phyloP scores from a whole-genome alignment of 129 eudicot genomes.

The Erigeron canadensis region DNA sequence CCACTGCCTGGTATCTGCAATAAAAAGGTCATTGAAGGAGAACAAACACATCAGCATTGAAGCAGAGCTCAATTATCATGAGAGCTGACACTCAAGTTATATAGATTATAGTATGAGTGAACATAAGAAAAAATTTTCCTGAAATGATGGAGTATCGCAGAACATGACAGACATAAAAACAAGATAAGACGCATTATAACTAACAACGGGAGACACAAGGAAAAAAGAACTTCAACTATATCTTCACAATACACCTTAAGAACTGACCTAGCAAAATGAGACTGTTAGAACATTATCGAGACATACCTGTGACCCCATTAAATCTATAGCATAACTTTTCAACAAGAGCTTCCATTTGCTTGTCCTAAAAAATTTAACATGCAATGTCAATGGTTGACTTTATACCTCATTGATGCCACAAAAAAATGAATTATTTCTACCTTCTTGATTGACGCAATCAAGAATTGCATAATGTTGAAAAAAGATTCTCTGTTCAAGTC shows the following conservation, averaged over 20 bases:
- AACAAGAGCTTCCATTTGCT: constrained; percentile 99
- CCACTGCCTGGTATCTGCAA: constrained; percentile 84
- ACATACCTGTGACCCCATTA: constrained; percentile 80
- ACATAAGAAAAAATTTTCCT: background rate
- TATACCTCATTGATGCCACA: constrained; percentile 2
- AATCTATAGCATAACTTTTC: constrained; percentile 95
- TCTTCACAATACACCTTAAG: background rate
- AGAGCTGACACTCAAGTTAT: background rate
- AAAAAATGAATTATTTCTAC: constrained; percentile 34
- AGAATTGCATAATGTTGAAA: constrained; percentile 91
- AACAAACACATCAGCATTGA: constrained; percentile 20
- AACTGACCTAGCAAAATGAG: background rate
- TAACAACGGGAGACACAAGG: background rate
- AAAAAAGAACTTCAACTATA: background rate
- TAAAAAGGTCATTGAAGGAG: constrained; percentile 21
- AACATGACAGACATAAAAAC: background rate
- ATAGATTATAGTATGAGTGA: background rate
- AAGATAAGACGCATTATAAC: background rate
- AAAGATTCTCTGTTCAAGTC: constrained; percentile 70
- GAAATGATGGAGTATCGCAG: background rate
- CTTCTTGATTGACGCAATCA: constrained; percentile 95
- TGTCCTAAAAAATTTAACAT: constrained; percentile 50
- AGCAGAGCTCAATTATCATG: background rate
- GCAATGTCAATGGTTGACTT: background rate
- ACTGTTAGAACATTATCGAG: background rate